These are phyloP conservation scores for Secale cereale DNA, from an alignment of 176 grass and related monocot genomes.

Conservation along the genomic window DNA sequence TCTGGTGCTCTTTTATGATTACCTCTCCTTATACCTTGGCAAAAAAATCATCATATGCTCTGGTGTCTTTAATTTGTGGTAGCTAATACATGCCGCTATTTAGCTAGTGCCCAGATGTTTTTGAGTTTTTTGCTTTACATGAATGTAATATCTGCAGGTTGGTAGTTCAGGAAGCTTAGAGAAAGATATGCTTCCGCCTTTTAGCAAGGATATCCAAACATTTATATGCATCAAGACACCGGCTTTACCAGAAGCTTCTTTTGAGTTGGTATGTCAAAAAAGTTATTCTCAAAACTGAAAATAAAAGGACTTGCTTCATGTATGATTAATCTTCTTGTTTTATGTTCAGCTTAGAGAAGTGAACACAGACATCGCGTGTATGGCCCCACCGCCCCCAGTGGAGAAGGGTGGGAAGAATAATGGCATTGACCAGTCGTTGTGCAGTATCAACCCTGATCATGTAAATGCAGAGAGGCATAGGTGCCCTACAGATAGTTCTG, in stretches of 20 bases:
- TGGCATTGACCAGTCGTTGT: slow-evolving; percentile 16
- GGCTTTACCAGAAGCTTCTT: slow-evolving; percentile 35
- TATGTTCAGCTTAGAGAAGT: slow-evolving; percentile 37
- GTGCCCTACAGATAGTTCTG: slow-evolving; percentile 8
- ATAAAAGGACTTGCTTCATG: not conserved
- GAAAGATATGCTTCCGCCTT: slow-evolving; percentile 27
- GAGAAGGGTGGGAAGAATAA: slow-evolving; percentile 2
- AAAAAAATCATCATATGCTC: not conserved
- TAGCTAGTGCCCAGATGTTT: slow-evolving; percentile 5
- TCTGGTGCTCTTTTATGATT: slow-evolving; percentile 7
- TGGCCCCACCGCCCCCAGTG: not conserved
- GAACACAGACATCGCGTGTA: not conserved
- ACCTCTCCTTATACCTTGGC: not conserved
- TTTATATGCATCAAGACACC: slow-evolving; percentile 29
- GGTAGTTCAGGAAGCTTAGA: slow-evolving; percentile 26
- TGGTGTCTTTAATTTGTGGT: not conserved
- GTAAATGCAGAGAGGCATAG: slow-evolving; percentile 18
- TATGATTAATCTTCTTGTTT: slow-evolving; percentile 11
- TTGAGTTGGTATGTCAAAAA: slow-evolving; percentile 44
- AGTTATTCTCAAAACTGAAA: not conserved
- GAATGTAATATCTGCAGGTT: slow-evolving; percentile 30
- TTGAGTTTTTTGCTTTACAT: slow-evolving; percentile 3
- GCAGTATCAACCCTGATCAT: not conserved
- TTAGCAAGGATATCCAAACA: slow-evolving; percentile 32
- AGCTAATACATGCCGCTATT: slow-evolving; percentile 8